Conservation (phyloP, 495 filamentous ascomycete genomes). For the Cenococcum geophilum region DNA sequence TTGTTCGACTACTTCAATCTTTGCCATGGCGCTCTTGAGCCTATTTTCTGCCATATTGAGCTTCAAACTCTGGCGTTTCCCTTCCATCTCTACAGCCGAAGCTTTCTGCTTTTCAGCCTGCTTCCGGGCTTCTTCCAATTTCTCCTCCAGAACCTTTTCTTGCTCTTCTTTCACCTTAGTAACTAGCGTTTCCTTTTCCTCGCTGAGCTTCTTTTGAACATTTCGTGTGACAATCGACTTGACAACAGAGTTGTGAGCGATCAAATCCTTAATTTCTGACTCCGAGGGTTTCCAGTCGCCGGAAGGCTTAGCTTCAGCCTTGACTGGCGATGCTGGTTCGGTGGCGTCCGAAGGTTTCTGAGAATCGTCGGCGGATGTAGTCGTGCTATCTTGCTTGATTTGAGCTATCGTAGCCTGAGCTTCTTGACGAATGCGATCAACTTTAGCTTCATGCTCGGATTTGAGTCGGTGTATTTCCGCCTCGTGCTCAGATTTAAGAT, state of each 20-base stretch:
- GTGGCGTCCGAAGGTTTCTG: conserved; percentile 17
- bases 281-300: conserved; percentile 41
- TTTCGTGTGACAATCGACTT: conserved; percentile 62
- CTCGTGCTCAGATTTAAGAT: conserved; percentile 61
- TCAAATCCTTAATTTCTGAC: conserved; percentile 57
- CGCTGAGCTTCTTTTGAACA: conserved; percentile 37
- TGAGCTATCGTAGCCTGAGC: not conserved
- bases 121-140: conserved; percentile 34
- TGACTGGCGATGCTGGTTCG: conserved; percentile 5
- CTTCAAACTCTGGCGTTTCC: conserved; percentile 61
- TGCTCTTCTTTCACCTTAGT: conserved; percentile 37
- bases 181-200: conserved; percentile 51
- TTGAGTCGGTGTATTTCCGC: conserved; percentile 47
- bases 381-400: not conserved
- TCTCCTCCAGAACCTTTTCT: conserved; percentile 39
- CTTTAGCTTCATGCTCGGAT: conserved; percentile 11
- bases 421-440: conserved; percentile 12
- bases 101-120: conserved; percentile 46
- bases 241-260: conserved; percentile 58
- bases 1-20: conserved; percentile 69
- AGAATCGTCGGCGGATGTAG: conserved; percentile 18
- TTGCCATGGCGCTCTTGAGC: conserved; percentile 55
- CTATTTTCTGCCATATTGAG: conserved; percentile 77
- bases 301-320: conserved; percentile 23
- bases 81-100: conserved; percentile 50